Evolutionary conservation across 345 rosid genomes (phyloP), one percentile per base, ranked within the genome.

Genomic region (Eutrema japonicum): DNA sequence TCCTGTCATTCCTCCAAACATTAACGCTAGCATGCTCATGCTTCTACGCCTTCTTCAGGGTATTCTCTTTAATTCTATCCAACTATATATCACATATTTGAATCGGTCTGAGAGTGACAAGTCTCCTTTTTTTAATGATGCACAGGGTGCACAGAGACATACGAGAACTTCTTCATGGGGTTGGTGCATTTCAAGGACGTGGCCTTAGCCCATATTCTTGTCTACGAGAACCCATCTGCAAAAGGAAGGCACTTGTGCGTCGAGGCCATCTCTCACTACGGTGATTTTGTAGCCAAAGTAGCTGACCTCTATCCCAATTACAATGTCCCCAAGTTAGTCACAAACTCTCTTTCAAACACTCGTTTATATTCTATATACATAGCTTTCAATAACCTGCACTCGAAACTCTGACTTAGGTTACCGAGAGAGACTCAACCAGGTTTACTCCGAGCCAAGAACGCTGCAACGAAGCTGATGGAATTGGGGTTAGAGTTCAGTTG

Each of bases 221-320:
- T 90, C 10, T 95, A 90, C 8, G 99, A 95, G 83, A 90, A 90
- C 65, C 77, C 83, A 81, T 70, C 88, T 43, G 91, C 98, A 0
- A 76, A 79, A 46, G 97, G 99, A 73, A 86, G 99, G 71, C 96
- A 95, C 80, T 14, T 90, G 78, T 90, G 96, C 61, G 89, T 90
- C 11, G 97, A 92, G 73, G 91, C 96, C 33, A 86, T 87, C 73
- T 82, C 97, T 72, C 98, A 90, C 78, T 95, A 88, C 68, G 96
- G 97, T 18, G 99, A 95, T 73, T 83, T 92, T 27, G 96, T 30
- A 16, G 96, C 96, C 73, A 90, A 88, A 81, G 96, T 90, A 38
- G 96, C 96, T 49, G 92, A 95, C 53, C 87, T 95, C 66, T 95
- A 90, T 83, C 99, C 99, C 7, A 92, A 88, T 72, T 92, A 87